Evolutionary conservation across 2,329 filamentous ascomycete species (phyloP).

Genomic region (Xylaria sp.): DNA sequence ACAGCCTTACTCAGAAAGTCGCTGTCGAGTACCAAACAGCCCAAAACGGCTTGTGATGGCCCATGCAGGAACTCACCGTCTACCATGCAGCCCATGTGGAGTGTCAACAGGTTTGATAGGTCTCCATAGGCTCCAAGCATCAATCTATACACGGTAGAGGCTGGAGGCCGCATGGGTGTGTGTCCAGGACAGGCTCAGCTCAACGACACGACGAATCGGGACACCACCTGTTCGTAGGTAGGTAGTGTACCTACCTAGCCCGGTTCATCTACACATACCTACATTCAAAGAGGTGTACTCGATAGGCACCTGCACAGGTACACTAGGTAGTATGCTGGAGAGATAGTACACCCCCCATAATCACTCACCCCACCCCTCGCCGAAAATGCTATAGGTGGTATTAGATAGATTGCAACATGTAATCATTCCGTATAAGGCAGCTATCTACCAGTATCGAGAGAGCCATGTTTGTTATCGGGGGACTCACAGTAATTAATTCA

Average conservation of each 20-base stretch:
- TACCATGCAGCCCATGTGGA: slow-evolving; percentile 19
- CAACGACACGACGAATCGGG: slow-evolving; percentile 26
- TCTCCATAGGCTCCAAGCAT: not conserved
- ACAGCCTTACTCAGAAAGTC: slow-evolving; percentile 29
- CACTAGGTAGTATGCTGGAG: not conserved
- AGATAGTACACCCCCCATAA: slow-evolving; percentile 9
- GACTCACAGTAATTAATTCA: slow-evolving; percentile 16
- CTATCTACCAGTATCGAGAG: slow-evolving; percentile 6
- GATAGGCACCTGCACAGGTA: not conserved
- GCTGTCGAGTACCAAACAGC: slow-evolving; percentile 3
- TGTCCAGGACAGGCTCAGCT: slow-evolving; percentile 30
- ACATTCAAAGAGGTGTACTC: not conserved
- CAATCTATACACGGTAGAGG: slow-evolving; percentile 15
- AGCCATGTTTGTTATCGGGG: not conserved
- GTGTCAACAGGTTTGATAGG: slow-evolving; percentile 3
- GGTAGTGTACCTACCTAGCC: not conserved
- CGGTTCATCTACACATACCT: not conserved
- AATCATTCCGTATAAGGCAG: slow-evolving; percentile 29
- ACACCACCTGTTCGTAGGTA: slow-evolving; percentile 3
- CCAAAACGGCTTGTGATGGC: not conserved
- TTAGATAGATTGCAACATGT: slow-evolving; percentile 17
- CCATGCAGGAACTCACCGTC: slow-evolving; percentile 7
- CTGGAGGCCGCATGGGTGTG: slow-evolving; percentile 5
- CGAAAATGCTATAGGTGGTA: slow-evolving; percentile 11
- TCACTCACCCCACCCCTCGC: slow-evolving; percentile 8